These are phyloP conservation scores for Penicillium soppii DNA, from an alignment of 495 filamentous ascomycete genomes.

Conservation along the genomic window DNA sequence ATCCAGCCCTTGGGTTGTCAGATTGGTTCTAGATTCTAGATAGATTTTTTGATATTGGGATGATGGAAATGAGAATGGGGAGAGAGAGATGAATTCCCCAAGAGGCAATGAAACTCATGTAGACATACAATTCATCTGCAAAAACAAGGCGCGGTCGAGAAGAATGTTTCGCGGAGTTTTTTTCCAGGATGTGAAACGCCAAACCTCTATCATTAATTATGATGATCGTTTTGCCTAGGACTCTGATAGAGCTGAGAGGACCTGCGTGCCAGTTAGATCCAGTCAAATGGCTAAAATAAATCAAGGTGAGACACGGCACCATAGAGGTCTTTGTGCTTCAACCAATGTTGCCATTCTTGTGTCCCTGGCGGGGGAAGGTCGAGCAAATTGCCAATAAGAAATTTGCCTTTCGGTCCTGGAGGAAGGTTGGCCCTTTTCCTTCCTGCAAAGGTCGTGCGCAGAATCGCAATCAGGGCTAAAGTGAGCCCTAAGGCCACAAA, in stretches of 20 bases:
- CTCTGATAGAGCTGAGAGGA: slow-evolving; percentile 48
- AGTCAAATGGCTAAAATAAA: too few species aligned
- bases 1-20: slow-evolving; percentile 15
- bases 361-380: slow-evolving; percentile 42
- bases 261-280: slow-evolving; percentile 17
- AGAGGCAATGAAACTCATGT: neutral
- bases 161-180: slow-evolving; percentile 40
- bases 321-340: slow-evolving; percentile 51
- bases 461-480: too few species aligned
- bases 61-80: too few species aligned
- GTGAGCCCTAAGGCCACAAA: too few species aligned
- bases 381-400: slow-evolving; percentile 48
- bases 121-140: slow-evolving; percentile 30
- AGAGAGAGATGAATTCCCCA: too few species aligned
- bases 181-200: slow-evolving; percentile 45
- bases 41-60: too few species aligned
- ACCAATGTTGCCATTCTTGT: slow-evolving; percentile 48
- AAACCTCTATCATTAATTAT: slow-evolving; percentile 45
- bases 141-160: slow-evolving; percentile 38
- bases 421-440: too few species aligned
- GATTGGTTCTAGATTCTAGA: too few species aligned
- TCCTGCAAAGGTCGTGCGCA: too few species aligned
- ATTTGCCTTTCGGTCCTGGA: slow-evolving; percentile 43
- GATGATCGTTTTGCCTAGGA: slow-evolving; percentile 46
- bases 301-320: slow-evolving; percentile 15